Evolutionary conservation across 208 protist species (phyloP).

Genomic region (Trypanosoma avium): DNA sequence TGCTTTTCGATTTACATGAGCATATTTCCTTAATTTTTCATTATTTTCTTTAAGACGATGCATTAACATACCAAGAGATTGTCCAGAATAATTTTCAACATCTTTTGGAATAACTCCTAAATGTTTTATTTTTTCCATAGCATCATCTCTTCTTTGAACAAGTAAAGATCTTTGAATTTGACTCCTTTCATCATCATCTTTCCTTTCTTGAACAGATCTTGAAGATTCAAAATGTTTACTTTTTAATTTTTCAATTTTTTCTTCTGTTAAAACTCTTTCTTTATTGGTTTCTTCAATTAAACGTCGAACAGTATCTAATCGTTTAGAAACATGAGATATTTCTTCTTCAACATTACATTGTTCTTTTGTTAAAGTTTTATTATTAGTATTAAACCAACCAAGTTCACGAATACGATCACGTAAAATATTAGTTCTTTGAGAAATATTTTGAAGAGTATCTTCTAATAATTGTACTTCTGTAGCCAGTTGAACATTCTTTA

Average conservation of each 20-base stretch:
- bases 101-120: conserved; percentile 87
- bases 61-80: conserved; percentile 81
- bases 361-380: conserved; percentile 37
- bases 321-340: conserved; percentile 38
- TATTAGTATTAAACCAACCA: conserved; percentile 46
- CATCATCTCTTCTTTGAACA: conserved; percentile 84
- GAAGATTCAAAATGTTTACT: conserved; percentile 35
- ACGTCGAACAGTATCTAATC: conserved; percentile 42
- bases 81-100: conserved; percentile 38
- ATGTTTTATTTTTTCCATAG: conserved; percentile 87
- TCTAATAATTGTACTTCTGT: conserved; percentile 76
- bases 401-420: conserved; percentile 65
- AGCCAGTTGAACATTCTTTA: conserved; percentile 44
- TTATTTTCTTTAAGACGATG: conserved; percentile 73
- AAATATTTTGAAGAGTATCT: conserved; percentile 62
- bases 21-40: conserved; percentile 86
- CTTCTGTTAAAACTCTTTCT: conserved; percentile 48
- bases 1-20: conserved; percentile 98
- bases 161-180: conserved; percentile 70
- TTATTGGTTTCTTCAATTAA: conserved; percentile 39
- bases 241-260: conserved; percentile 44
- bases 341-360: conserved; percentile 54
- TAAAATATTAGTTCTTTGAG: conserved; percentile 49
- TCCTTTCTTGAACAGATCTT: conserved; percentile 53
- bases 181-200: conserved; percentile 53